Evolutionary conservation across 331 rosid genomes (phyloP).

Genomic region (Acacia pycnantha): DNA sequence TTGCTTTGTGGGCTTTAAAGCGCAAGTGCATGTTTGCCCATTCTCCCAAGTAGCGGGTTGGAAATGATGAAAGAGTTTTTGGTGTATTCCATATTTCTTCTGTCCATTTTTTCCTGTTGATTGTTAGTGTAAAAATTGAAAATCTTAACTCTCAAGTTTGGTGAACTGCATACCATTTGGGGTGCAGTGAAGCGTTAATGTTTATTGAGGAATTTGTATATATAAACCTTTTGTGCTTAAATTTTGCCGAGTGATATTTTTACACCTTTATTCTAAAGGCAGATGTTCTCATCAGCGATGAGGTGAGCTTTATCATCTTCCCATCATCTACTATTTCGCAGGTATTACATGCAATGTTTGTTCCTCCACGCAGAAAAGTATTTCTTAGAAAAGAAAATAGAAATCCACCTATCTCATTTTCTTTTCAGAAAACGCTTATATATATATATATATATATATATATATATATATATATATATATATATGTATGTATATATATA

Average conservation of each 20-base stretch:
- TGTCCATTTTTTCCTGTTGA: conserved; percentile 32
- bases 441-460: too few relatives aligned
- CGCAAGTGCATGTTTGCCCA: conserved; percentile 18
- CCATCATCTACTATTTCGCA: neutral
- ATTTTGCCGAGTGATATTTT: conserved; percentile 13
- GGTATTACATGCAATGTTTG: too few relatives aligned
- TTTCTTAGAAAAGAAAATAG: too few relatives aligned
- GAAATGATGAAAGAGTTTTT: conserved; percentile 28
- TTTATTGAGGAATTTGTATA: conserved; percentile 40
- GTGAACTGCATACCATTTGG: conserved; percentile 40
- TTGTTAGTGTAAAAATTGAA: conserved; percentile 53
- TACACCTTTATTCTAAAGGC: neutral
- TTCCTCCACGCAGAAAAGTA: too few relatives aligned
- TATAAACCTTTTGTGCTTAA: conserved; percentile 36
- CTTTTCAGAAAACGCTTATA: too few relatives aligned
- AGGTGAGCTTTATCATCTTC: neutral
- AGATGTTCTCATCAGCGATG: neutral
- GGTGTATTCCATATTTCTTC: conserved; percentile 32
- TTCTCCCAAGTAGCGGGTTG: conserved; percentile 23
- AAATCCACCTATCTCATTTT: too few relatives aligned
- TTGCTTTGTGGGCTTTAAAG: conserved; percentile 19
- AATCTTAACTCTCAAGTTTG: conserved; percentile 26
- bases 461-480: too few relatives aligned
- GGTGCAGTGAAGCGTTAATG: conserved; percentile 30
- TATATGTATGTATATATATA: too few relatives aligned